phyloP scores from a whole-genome alignment of 116 monocot genomes.

The Dioscorea cayenensis region DNA sequence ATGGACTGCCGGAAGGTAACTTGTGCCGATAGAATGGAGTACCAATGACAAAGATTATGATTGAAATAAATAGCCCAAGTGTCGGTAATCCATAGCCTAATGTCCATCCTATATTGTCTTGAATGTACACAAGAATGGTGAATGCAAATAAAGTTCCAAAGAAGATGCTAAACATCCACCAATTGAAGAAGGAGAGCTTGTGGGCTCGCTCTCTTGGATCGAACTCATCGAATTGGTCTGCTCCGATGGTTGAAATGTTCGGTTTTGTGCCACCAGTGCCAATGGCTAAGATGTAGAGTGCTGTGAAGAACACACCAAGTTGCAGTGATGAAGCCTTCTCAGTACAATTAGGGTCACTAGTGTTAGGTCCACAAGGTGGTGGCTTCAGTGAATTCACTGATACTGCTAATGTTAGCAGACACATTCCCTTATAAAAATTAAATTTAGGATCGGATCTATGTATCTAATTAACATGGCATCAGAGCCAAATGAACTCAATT shows the following conservation, averaged over 20 bases:
- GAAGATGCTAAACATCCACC: constrained; percentile 18
- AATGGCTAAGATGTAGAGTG: constrained; percentile 9
- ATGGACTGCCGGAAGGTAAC: constrained; percentile 5
- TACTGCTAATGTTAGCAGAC: constrained; percentile 3
- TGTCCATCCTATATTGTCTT: constrained; percentile 15
- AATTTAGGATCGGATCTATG: neutral
- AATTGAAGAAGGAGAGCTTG: constrained; percentile 20
- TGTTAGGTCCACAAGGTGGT: neutral
- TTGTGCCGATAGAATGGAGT: constrained; percentile 15
- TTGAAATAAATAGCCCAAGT: constrained; percentile 1
- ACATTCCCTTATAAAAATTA: constrained; percentile 5
- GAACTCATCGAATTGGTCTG: constrained; percentile 17
- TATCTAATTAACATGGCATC: neutral
- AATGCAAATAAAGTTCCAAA: constrained; percentile 10
- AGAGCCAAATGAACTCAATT: neutral
- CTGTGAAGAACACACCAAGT: constrained; percentile 6
- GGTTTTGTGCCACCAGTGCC: constrained; percentile 14
- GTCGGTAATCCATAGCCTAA: constrained; percentile 15
- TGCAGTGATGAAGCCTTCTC: neutral
- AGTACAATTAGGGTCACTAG: neutral
- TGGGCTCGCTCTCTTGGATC: constrained; percentile 9
- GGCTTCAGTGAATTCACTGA: constrained; percentile 3
- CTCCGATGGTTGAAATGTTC: constrained; percentile 12
- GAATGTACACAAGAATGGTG: constrained; percentile 11
- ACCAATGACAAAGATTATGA: constrained; percentile 10